Conservation (phyloP, 176 grass and related monocot species). For the Olyra latifolia region DNA sequence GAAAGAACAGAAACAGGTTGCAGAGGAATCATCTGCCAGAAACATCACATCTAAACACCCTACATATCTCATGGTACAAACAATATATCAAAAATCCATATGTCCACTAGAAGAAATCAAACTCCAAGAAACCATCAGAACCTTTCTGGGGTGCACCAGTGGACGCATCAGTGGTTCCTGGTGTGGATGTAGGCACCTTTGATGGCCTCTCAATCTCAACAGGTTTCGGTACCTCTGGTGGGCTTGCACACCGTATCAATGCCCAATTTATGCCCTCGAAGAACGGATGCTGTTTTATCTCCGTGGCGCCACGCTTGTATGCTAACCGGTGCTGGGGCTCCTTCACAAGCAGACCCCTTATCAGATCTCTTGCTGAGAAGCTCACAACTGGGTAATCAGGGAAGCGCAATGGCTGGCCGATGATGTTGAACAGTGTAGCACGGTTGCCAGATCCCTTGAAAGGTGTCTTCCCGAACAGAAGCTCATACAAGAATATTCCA, state of each 20-base stretch:
- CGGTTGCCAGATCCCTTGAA: slow-evolving; percentile 64
- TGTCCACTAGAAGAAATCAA: slow-evolving; percentile 57
- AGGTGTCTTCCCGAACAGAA: slow-evolving; percentile 62
- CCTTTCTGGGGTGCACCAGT: slow-evolving; percentile 32
- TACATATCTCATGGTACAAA: slow-evolving; percentile 27
- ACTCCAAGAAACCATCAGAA: slow-evolving; percentile 55
- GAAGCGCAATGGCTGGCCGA: slow-evolving; percentile 58
- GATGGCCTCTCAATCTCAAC: slow-evolving; percentile 40
- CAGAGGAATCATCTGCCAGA: slow-evolving; percentile 20
- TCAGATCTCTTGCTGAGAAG: slow-evolving; percentile 52
- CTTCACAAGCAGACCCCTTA: slow-evolving; percentile 57
- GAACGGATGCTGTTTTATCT: slow-evolving; percentile 66
- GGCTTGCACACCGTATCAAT: slow-evolving; percentile 57
- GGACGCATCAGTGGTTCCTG: slow-evolving; percentile 1
- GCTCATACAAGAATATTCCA: slow-evolving; percentile 61
- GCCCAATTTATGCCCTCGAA: slow-evolving; percentile 65
- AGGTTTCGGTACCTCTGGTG: slow-evolving; percentile 51
- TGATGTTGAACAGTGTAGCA: slow-evolving; percentile 67
- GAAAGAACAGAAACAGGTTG: background rate
- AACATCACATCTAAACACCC: slow-evolving; percentile 10
- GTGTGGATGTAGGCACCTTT: slow-evolving; percentile 20
- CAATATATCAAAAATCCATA: slow-evolving; percentile 1
- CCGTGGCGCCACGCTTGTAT: slow-evolving; percentile 55
- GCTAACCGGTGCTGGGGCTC: slow-evolving; percentile 61
- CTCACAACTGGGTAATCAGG: slow-evolving; percentile 55